Percentiles rank a stretch among this genome's conserved stretches.
Evolutionary conservation across 495 filamentous ascomycete species (phyloP).

Genomic region (Daldinia caldariorum): DNA sequence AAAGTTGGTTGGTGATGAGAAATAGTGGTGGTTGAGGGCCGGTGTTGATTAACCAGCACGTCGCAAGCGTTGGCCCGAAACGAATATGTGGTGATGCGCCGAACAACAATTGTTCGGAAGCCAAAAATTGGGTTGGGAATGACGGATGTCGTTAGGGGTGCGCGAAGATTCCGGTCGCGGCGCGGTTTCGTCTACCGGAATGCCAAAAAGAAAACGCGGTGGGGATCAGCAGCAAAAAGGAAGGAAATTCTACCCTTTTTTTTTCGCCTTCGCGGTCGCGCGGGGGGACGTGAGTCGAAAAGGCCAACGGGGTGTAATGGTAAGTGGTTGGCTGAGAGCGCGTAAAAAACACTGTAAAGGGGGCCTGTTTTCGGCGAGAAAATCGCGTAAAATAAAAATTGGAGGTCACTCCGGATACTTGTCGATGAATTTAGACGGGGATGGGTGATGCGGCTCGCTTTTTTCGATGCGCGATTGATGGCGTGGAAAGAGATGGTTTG

Average conservation of each 20-base stretch:
- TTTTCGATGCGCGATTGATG: conserved; percentile 63
- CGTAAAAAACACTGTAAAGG: conserved; percentile 41
- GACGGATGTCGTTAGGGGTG: conserved; percentile 43
- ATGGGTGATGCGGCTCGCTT: conserved; percentile 59
- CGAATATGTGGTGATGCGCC: conserved; percentile 41
- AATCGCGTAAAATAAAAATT: conserved; percentile 56
- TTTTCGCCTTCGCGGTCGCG: conserved; percentile 45
- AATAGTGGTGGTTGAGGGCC: conserved; percentile 24
- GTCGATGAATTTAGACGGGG: conserved; percentile 62
- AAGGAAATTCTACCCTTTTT: conserved; percentile 26
- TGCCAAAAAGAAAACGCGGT: conserved; percentile 37
- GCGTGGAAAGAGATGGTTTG: conserved; percentile 58
- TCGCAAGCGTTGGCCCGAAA: conserved; percentile 43
- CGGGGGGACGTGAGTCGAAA: conserved; percentile 37
- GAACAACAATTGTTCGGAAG: conserved; percentile 47
- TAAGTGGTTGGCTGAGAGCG: conserved; percentile 42
- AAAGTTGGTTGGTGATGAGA: conserved; percentile 26
- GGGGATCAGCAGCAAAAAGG: conserved; percentile 31
- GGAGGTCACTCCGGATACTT: conserved; percentile 58
- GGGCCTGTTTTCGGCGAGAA: conserved; percentile 46
- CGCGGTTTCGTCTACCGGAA: conserved; percentile 34
- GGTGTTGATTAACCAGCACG: conserved; percentile 39
- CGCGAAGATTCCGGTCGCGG: conserved; percentile 37
- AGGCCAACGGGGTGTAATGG: conserved; percentile 27
- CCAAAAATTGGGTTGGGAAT: conserved; percentile 38